Conservation (phyloP, 495 filamentous ascomycete genomes). For the Lepidopterella palustris region DNA sequence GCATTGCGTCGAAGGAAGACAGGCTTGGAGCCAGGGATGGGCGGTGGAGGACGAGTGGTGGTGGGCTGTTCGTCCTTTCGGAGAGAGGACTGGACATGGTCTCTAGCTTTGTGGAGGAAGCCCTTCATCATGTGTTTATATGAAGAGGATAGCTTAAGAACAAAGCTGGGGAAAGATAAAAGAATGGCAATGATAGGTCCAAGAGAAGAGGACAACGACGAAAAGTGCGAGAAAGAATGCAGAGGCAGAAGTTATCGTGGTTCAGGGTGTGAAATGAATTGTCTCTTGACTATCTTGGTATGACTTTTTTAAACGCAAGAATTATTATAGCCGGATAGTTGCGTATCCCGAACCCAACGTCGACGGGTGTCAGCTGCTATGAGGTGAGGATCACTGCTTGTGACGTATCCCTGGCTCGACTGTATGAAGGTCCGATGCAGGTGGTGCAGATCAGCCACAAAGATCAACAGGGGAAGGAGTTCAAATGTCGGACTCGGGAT, state of each 20-base stretch:
- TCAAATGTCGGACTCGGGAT: too few relatives aligned
- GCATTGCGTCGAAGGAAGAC: slow-evolving; percentile 7
- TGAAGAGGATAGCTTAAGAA: not conserved
- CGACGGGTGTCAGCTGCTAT: not conserved
- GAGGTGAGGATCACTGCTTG: not conserved
- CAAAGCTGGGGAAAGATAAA: not conserved
- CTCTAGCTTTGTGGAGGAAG: slow-evolving; percentile 31
- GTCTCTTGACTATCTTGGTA: too few relatives aligned
- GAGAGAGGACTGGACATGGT: slow-evolving; percentile 4
- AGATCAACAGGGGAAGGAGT: too few relatives aligned
- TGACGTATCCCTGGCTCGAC: not conserved
- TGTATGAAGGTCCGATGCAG: not conserved
- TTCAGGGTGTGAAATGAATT: too few relatives aligned
- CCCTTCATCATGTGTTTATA: slow-evolving; percentile 21
- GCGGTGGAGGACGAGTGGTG: not conserved
- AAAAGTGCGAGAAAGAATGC: too few relatives aligned
- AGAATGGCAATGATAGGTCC: not conserved
- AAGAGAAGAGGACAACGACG: too few relatives aligned
- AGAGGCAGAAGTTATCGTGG: too few relatives aligned
- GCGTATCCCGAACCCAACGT: not conserved
- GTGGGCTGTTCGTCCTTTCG: not conserved
- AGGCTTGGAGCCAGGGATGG: not conserved
- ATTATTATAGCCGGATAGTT: not conserved
- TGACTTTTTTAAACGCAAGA: too few relatives aligned
- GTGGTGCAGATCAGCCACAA: not conserved